Base-by-base conservation (phyloP, 257 asterid species). In the Plantago elongata region DNA sequence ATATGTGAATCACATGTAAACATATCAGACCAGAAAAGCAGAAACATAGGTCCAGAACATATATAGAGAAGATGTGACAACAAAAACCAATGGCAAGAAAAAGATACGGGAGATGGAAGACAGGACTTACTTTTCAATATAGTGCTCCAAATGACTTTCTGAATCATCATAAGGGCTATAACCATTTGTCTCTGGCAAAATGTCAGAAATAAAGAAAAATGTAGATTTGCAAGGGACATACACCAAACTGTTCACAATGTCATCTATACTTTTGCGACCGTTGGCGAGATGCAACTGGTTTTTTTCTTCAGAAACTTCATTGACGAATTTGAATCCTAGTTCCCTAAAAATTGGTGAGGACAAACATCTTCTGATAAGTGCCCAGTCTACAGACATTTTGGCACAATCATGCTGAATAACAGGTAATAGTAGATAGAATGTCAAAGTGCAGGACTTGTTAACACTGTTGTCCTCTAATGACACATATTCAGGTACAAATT, bases 371-470 rank as follows among this genome's bases (percentile, higher is more conserved):
- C 64, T 70, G 71, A 93, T 62, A 46, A 82, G 79, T 59, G 69
- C 66, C 99, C 99, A 93, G 79, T 93, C 96, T 60, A 89, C 92
- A 52, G 86, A 78, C 73, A 83, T 70, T 51, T 74, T 77, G 52
- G 69, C 75, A 68, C 75, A 45, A 27, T 77, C 74, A 56, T 58
- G 44, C 64, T 67, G 61, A 68, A 76, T 66, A 54, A 93, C 73
- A 52, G 99, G 97, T 77, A 93, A 96, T 81, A 87, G 57, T 52
- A 93, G 82, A 68, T 84, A 89, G 75, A 74, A 85, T 64, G 97
- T 87, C 38, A 89, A 71, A 17, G 88, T 30, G 65, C 72, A 73
- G 54, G 85, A 60, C 61, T 79, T 74, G 38, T 50, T 45, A 72
- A 8, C 65, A 61, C 69, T 85, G 67, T 64, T 62, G 50, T 64